These are phyloP conservation scores for Phytophthora citrophthora DNA, from an alignment of 352 stramenopile genomes.

Conservation along the genomic window DNA sequence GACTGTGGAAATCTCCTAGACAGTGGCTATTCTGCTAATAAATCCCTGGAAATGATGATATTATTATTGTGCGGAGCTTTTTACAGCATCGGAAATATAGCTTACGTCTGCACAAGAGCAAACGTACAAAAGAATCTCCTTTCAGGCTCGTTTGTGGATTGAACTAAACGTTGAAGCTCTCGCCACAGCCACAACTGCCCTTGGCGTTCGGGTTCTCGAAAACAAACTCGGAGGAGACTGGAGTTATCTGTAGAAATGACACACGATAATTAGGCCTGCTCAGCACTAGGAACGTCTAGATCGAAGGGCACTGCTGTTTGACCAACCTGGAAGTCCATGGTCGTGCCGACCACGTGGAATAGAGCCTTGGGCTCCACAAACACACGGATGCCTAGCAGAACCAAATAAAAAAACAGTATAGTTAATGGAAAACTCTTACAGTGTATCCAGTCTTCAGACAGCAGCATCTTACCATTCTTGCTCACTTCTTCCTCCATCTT, in stretches of 20 bases:
- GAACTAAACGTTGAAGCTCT: slow-evolving; percentile 98
- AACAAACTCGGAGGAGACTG: slow-evolving; percentile 98
- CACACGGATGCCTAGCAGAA: slow-evolving; percentile 90
- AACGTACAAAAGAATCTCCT: slow-evolving; percentile 18
- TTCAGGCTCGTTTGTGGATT: background rate
- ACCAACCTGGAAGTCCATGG: slow-evolving; percentile 96
- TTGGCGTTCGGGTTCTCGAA: slow-evolving; percentile 99
- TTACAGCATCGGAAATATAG: slow-evolving; percentile 16
- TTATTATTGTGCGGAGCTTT: slow-evolving; percentile 40
- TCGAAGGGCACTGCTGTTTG: background rate
- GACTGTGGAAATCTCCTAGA: slow-evolving; percentile 65
- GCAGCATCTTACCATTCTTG: slow-evolving; percentile 66
- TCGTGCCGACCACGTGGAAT: slow-evolving; percentile 98
- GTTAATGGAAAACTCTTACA: slow-evolving; percentile 7
- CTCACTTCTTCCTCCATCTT: slow-evolving; percentile 95
- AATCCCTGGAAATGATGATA: slow-evolving; percentile 41
- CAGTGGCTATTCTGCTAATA: background rate
- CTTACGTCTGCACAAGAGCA: slow-evolving; percentile 10
- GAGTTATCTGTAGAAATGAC: slow-evolving; percentile 83
- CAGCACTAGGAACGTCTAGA: background rate
- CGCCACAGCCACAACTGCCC: slow-evolving; percentile 98
- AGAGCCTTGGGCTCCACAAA: slow-evolving; percentile 99
- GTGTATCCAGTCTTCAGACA: background rate
- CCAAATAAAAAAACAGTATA: slow-evolving; percentile 4
- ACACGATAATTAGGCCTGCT: background rate